A percentile compares a stretch with the other conserved stretches of the same genome.
These are phyloP conservation scores for Saxispiralis lemnorum DNA, from an alignment of 495 filamentous ascomycete genomes.

Conservation along the genomic window DNA sequence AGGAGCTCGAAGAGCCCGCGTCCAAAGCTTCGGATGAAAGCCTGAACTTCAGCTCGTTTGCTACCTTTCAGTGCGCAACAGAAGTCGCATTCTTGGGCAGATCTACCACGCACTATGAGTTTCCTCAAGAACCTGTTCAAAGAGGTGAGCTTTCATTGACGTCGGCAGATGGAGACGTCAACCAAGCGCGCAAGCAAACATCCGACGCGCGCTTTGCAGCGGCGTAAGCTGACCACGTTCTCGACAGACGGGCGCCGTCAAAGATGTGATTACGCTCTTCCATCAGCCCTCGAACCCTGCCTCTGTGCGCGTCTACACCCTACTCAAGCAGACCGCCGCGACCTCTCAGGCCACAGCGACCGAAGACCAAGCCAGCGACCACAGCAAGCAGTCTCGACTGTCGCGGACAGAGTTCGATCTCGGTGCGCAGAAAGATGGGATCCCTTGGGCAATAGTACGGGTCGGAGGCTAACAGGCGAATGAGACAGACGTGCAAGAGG, in stretches of 20 bases:
- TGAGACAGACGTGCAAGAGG: conserved; percentile 52
- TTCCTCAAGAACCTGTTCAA: conserved; percentile 25
- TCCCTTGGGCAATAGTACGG: not conserved
- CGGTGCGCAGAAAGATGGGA: conserved; percentile 28
- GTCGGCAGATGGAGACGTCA: no score
- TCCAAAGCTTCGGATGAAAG: not conserved
- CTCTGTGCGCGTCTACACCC: conserved; percentile 47
- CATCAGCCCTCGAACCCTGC: conserved; percentile 51
- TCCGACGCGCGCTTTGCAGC: not conserved
- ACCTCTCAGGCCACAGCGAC: conserved; percentile 40
- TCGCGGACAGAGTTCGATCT: conserved; percentile 61
- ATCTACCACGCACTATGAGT: conserved; percentile 11
- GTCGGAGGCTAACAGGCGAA: not conserved
- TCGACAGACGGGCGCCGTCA: conserved; percentile 21
- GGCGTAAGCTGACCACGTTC: not conserved
- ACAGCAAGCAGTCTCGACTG: conserved; percentile 34
- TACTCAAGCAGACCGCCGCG: conserved; percentile 61
- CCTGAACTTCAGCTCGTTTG: not conserved
- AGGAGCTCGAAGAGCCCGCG: not conserved
- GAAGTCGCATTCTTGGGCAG: not conserved
- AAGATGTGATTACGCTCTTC: conserved; percentile 87
- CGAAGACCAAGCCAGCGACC: conserved; percentile 47
- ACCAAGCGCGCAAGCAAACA: not conserved
- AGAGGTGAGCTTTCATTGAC: conserved; percentile 14
- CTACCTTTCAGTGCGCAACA: not conserved